These are phyloP conservation scores for Camillea tinctor DNA, from an alignment of 2,329 filamentous ascomycete genomes.

Conservation along the genomic window DNA sequence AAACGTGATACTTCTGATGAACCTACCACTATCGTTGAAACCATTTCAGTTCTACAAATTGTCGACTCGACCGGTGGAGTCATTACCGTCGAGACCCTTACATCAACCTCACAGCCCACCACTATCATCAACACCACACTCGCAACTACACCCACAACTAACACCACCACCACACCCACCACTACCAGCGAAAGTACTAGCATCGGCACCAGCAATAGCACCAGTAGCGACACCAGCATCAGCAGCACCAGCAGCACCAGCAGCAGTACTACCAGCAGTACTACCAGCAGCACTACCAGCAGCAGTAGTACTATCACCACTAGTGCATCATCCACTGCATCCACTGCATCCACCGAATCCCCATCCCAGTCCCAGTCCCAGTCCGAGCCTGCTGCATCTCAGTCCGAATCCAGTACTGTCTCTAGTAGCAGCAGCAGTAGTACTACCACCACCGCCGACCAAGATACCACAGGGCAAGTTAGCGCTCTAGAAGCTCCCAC, in stretches of 20 bases:
- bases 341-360: neutral
- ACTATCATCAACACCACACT: conserved; percentile 41
- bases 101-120: conserved; percentile 29
- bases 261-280: too few species aligned
- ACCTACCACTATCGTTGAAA: conserved; percentile 49
- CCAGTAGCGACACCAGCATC: too few species aligned
- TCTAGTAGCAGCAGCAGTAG: too few species aligned
- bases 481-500: conserved; percentile 1
- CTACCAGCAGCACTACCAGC: too few species aligned
- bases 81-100: conserved; percentile 43
- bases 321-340: too few species aligned
- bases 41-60: conserved; percentile 53
- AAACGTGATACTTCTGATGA: conserved; percentile 29
- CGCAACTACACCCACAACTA: too few species aligned
- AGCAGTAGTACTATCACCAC: too few species aligned
- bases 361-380: too few species aligned
- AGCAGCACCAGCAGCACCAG: too few species aligned
- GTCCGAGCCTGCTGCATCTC: conserved; percentile 3
- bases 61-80: conserved; percentile 49
- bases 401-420: neutral
- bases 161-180: conserved; percentile 33
- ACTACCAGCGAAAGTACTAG: neutral
- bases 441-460: conserved; percentile 9
- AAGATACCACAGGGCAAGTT: conserved; percentile 7
- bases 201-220: too few species aligned